Conservation (phyloP, 441 rosid genomes). For the Populus trichocarpa region DNA sequence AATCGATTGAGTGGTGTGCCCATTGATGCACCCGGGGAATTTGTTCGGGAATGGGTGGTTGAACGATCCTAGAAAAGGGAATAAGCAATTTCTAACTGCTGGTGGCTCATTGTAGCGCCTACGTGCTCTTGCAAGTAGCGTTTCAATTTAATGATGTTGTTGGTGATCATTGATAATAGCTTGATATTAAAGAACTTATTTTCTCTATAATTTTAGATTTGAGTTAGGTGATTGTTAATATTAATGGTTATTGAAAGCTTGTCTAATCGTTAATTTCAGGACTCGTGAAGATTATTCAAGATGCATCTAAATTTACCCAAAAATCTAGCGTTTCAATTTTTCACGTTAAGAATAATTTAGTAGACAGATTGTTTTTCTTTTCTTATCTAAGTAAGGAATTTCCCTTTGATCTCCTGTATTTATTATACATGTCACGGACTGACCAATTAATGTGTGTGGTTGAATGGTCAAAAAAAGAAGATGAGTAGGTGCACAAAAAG, state of each 20-base stretch:
- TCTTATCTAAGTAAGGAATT: background rate
- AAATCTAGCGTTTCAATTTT: background rate
- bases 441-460: background rate
- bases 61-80: background rate
- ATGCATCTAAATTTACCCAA: too few species aligned
- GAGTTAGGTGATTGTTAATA: too few species aligned
- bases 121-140: background rate
- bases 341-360: too few species aligned
- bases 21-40: background rate
- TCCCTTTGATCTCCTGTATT: background rate
- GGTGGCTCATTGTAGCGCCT: background rate
- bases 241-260: too few species aligned
- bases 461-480: background rate
- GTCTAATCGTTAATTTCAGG: too few species aligned
- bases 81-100: background rate
- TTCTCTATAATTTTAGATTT: fast-evolving
- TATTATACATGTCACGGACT: background rate
- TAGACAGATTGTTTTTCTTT: background rate
- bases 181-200: too few species aligned
- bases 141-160: background rate
- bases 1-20: background rate
- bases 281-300: too few species aligned
- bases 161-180: fast-evolving
- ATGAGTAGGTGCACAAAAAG: background rate
- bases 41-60: background rate